Evolutionary conservation across 768 basidiomycete species (phyloP).

Genomic region (Russula sp.): DNA sequence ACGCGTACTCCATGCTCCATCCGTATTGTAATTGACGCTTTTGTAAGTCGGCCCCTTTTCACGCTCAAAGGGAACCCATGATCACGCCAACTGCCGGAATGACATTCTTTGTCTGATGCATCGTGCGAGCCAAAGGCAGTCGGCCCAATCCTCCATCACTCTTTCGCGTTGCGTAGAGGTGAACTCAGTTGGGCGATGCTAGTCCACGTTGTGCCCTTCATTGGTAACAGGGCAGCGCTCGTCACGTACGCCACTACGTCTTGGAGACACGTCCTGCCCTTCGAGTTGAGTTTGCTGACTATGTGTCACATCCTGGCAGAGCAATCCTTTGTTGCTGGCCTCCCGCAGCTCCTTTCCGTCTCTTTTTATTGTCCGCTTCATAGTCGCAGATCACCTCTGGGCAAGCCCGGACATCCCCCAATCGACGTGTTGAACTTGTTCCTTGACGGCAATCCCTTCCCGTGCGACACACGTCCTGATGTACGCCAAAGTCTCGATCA

Average conservation of each 20-base stretch:
- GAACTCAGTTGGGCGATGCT: conserved; percentile 73
- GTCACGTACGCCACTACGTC: conserved; percentile 41
- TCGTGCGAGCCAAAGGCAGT: conserved; percentile 71
- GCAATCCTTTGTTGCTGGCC: conserved; percentile 49
- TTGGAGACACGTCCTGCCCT: background rate
- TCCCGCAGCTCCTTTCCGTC: conserved; percentile 62
- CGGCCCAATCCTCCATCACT: conserved; percentile 64
- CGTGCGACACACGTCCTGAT: conserved; percentile 58
- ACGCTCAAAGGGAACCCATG: conserved; percentile 61
- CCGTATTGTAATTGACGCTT: conserved; percentile 1
- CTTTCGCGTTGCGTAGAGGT: conserved; percentile 54
- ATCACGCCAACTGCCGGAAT: conserved; percentile 64
- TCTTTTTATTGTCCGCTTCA: conserved; percentile 66
- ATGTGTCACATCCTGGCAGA: conserved; percentile 30
- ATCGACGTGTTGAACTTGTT: conserved; percentile 64
- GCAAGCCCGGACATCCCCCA: conserved; percentile 67
- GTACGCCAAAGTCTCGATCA: conserved; percentile 29
- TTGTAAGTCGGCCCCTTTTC: conserved; percentile 62
- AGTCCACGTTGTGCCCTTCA: conserved; percentile 63
- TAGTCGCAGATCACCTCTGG: conserved; percentile 73
- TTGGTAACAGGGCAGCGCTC: conserved; percentile 73
- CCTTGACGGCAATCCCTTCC: conserved; percentile 53
- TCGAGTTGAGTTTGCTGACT: conserved; percentile 3
- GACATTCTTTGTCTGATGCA: conserved; percentile 70
- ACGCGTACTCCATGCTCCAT: conserved; percentile 4